Evolutionary conservation across 805 yeast species (phyloP), one percentile per base, ranked within the genome.

Genomic region (Maudiozyma saulgeensis): DNA sequence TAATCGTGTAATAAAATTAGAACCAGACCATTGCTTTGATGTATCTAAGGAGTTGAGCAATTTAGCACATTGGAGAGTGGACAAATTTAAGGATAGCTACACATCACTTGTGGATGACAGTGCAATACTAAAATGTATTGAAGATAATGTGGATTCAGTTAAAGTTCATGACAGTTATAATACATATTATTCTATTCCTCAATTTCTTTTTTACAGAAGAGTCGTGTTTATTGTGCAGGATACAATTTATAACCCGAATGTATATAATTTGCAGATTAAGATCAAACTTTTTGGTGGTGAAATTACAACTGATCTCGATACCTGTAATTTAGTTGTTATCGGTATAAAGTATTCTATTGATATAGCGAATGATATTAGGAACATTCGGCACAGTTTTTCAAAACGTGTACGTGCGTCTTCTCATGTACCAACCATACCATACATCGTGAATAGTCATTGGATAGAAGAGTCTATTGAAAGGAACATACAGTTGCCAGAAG

Each of bases 1-100:
- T 40, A 43, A 53, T 1, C 46, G 56, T 2, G 43, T 80, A 1
- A 63, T 87, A 0, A 74, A 73, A 2, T 55, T 84, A 6, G 95
- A 86, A 55, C 84, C 87, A 0, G 59, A 63, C 19, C 83, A 87
- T 57, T 69, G 82, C 38, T 74, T 76, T 25, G 56, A 55, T 45
- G 78, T 75, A 1, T 69, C 71, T 5, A 61, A 68, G 2, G 51
- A 48, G 0, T 53, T 71, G 21, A 45, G 56, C 18, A 53, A 53
- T 1, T 48, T 51, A 3, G 64, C 75, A 4, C 13, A 41, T 3
- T 49, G 49, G 2, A 71, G 77, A 44, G 72, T 76, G 0, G 95
- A 89, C 59, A 54, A 54, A 15, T 79, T 59, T 60, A 90, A 89
- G 0, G 87, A 84, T 60, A 81, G 93, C 51, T 79, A 68, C 52